Percentiles rank a stretch among this genome's conserved stretches.
phyloP scores from a whole-genome alignment of 2,329 filamentous ascomycete species.

The Clonostachys chloroleuca region DNA sequence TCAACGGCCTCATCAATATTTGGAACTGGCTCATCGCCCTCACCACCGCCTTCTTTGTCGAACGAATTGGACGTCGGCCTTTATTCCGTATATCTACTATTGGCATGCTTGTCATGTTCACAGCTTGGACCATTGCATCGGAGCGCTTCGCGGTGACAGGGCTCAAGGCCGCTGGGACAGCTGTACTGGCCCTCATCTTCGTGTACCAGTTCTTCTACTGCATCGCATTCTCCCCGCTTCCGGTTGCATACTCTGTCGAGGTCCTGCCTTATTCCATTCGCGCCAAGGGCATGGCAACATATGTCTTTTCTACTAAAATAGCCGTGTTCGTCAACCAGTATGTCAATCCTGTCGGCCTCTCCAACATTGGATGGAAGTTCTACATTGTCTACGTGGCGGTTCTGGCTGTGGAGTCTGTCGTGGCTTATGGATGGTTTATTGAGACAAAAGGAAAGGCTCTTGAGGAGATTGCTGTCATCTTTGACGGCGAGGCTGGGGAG shows the following conservation, averaged over 20 bases:
- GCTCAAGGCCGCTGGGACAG: slow-evolving; percentile 17
- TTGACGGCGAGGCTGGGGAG: slow-evolving; percentile 32
- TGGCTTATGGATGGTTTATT: slow-evolving; percentile 35
- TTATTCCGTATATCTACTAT: slow-evolving; percentile 21
- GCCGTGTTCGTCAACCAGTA: slow-evolving; percentile 22
- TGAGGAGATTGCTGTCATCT: slow-evolving; percentile 54
- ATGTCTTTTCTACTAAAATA: slow-evolving; percentile 17
- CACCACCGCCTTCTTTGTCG: slow-evolving; percentile 16
- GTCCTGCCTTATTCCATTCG: slow-evolving; percentile 47
- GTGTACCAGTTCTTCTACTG: slow-evolving; percentile 41
- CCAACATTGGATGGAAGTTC: slow-evolving; percentile 44
- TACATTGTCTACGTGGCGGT: slow-evolving; percentile 53
- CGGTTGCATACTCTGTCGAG: slow-evolving; percentile 44
- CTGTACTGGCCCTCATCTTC: slow-evolving; percentile 27
- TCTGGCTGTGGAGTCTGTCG: slow-evolving; percentile 39
- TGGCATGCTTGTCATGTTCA: slow-evolving; percentile 23
- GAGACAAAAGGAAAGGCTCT: slow-evolving; percentile 43
- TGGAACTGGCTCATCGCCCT: slow-evolving; percentile 18
- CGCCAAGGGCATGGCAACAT: slow-evolving; percentile 39
- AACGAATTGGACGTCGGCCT: slow-evolving; percentile 18
- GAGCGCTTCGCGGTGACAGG: slow-evolving; percentile 20
- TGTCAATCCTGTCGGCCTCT: slow-evolving; percentile 48
- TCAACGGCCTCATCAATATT: slow-evolving; percentile 19
- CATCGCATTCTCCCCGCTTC: slow-evolving; percentile 49
- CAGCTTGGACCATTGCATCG: slow-evolving; percentile 25